Percentiles rank a stretch among this genome's conserved stretches.
phyloP scores from a whole-genome alignment of 2,329 filamentous ascomycete genomes.

The Monilinia fructigena region DNA sequence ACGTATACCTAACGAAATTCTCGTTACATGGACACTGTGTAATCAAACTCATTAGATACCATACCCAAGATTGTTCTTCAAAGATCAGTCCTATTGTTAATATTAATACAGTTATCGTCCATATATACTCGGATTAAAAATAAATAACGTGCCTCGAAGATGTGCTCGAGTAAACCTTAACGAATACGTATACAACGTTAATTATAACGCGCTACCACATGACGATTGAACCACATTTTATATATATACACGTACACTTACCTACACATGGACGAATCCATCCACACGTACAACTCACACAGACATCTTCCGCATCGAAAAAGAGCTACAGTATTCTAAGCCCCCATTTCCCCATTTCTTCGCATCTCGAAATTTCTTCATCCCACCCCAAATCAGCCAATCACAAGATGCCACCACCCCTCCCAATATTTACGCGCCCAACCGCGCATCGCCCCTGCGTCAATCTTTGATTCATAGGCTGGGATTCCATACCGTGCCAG shows the following conservation, averaged over 20 bases:
- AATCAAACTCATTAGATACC: not conserved
- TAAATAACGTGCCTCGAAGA: not conserved
- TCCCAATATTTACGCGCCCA: slow-evolving; percentile 12
- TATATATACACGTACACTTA: no score
- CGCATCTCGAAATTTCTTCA: not conserved
- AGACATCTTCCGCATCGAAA: no score
- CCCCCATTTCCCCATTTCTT: not conserved
- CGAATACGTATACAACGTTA: no score
- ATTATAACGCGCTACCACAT: no score
- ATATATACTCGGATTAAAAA: not conserved
- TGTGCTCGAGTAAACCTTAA: no score
- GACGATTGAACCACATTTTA: no score
- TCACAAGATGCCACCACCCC: not conserved
- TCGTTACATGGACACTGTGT: not conserved
- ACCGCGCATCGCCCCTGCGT: not conserved
- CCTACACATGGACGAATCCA: no score
- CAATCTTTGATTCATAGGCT: not conserved
- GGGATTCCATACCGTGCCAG: not conserved
- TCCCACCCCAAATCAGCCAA: not conserved
- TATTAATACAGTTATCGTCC: not conserved
- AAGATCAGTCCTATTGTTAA: not conserved
- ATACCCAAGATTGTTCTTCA: not conserved
- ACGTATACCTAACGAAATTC: not conserved
- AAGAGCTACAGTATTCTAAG: no score
- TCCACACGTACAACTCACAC: no score